Percentiles rank a stretch among this genome's conserved stretches.
phyloP scores from a whole-genome alignment of 257 asterid genomes.

The Capsicum chinense region DNA sequence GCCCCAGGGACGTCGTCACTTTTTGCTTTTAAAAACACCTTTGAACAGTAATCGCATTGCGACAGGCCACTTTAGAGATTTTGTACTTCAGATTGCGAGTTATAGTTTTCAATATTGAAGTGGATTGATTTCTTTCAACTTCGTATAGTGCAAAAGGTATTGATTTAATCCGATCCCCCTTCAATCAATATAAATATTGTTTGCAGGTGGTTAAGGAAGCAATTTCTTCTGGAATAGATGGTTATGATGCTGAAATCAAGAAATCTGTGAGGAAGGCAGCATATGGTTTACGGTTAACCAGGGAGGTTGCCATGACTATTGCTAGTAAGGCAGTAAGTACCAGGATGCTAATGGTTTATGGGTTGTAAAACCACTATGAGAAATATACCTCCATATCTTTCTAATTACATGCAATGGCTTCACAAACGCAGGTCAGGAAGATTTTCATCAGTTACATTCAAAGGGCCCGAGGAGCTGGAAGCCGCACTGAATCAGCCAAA shows the following conservation, averaged over 20 bases:
- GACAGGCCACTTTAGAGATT: background rate
- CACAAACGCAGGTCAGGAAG: conserved; percentile 69
- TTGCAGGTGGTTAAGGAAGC: conserved; percentile 89
- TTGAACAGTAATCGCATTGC: conserved; percentile 6
- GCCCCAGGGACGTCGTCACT: background rate
- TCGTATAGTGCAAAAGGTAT: conserved; percentile 2
- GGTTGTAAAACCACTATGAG: background rate
- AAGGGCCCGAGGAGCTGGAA: conserved; percentile 79
- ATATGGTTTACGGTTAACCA: conserved; percentile 84
- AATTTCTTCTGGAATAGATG: conserved; percentile 72
- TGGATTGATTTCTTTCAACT: conserved; percentile 19
- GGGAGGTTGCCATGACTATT: conserved; percentile 87
- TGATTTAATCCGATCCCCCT: conserved; percentile 24
- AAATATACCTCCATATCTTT: background rate
- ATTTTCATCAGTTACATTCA: conserved; percentile 75
- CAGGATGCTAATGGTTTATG: background rate
- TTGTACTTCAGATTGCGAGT: background rate
- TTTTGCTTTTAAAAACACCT: background rate
- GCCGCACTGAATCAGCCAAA: conserved; percentile 74
- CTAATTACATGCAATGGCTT: conserved; percentile 29
- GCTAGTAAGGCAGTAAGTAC: conserved; percentile 91
- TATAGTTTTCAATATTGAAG: conserved; percentile 1
- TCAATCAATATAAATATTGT: conserved; percentile 27
- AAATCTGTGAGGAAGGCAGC: conserved; percentile 91
- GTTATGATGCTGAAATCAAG: conserved; percentile 72